Evolutionary conservation across 2,329 filamentous ascomycete species (phyloP).

Genomic region (Talaromyces pinophilus): DNA sequence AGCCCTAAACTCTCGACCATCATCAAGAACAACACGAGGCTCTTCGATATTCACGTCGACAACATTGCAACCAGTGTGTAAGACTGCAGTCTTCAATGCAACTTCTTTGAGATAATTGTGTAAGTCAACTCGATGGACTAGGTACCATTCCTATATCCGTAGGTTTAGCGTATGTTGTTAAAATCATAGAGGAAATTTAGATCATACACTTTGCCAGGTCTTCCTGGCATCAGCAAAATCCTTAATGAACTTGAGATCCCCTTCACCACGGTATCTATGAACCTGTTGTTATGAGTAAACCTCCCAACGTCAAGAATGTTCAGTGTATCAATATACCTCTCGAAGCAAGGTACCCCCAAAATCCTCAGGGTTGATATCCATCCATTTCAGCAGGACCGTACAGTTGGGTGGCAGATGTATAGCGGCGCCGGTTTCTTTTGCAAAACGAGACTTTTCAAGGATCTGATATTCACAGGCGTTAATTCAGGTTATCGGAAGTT

Average conservation of each 20-base stretch:
- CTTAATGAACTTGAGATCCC: not conserved
- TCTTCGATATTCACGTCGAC: conserved; percentile 23
- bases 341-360: not conserved
- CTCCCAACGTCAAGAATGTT: too few species aligned
- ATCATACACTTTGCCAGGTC: conserved; percentile 28
- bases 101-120: conserved; percentile 41
- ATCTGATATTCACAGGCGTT: not conserved
- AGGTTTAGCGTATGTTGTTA: not conserved
- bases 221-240: not conserved
- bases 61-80: conserved; percentile 31
- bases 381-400: not conserved
- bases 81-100: conserved; percentile 30
- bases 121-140: conserved; percentile 47
- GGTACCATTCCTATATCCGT: conserved; percentile 31
- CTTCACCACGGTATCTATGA: not conserved
- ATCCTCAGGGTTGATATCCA: not conserved
- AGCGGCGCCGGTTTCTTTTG: not conserved
- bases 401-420: not conserved
- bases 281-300: not conserved
- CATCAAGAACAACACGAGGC: conserved; percentile 27
- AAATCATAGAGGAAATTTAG: not conserved
- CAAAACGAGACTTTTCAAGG: not conserved
- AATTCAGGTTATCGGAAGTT: not conserved
- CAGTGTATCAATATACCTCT: not conserved
- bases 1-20: conserved; percentile 27